Conservation (phyloP, 2,329 filamentous ascomycete species). For the Nemania abortiva region DNA sequence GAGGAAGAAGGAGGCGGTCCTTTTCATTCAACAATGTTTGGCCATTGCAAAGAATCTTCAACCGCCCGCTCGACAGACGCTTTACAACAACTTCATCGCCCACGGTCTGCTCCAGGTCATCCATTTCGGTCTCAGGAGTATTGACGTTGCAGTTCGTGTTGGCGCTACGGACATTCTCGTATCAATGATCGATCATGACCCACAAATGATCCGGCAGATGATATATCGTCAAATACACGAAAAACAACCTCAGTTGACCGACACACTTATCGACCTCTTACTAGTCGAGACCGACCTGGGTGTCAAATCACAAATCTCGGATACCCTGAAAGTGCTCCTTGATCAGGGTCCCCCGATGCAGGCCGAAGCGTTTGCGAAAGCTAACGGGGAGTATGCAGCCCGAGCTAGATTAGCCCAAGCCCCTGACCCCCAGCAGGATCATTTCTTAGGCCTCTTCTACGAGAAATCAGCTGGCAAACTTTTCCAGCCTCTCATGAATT, state of each 20-base stretch:
- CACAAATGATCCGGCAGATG: slow-evolving; percentile 91
- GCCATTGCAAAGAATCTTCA: slow-evolving; percentile 95
- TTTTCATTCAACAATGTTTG: slow-evolving; percentile 97
- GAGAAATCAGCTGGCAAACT: slow-evolving; percentile 86
- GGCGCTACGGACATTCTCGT: slow-evolving; percentile 95
- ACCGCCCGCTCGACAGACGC: slow-evolving; percentile 79
- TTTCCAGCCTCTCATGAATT: slow-evolving; percentile 85
- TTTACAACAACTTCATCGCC: slow-evolving; percentile 91
- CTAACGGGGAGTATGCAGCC: slow-evolving; percentile 75
- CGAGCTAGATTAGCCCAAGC: slow-evolving; percentile 63
- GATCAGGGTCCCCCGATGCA: slow-evolving; percentile 71
- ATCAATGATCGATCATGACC: slow-evolving; percentile 94
- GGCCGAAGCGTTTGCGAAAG: slow-evolving; percentile 70
- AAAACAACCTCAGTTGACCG: slow-evolving; percentile 85
- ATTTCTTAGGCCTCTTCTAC: slow-evolving; percentile 90
- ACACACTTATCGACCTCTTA: slow-evolving; percentile 91
- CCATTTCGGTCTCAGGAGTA: slow-evolving; percentile 88
- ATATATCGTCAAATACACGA: slow-evolving; percentile 94
- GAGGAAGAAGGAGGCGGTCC: slow-evolving; percentile 91
- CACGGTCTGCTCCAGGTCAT: slow-evolving; percentile 91
- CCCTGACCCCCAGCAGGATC: slow-evolving; percentile 80
- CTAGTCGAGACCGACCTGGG: slow-evolving; percentile 92
- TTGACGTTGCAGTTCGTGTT: slow-evolving; percentile 85
- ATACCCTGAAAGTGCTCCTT: slow-evolving; percentile 92
- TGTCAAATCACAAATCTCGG: slow-evolving; percentile 94